Evolutionary conservation across 306 rosid genomes (phyloP), one percentile per base, ranked within the genome.

Genomic region (Ormosia emarginata): DNA sequence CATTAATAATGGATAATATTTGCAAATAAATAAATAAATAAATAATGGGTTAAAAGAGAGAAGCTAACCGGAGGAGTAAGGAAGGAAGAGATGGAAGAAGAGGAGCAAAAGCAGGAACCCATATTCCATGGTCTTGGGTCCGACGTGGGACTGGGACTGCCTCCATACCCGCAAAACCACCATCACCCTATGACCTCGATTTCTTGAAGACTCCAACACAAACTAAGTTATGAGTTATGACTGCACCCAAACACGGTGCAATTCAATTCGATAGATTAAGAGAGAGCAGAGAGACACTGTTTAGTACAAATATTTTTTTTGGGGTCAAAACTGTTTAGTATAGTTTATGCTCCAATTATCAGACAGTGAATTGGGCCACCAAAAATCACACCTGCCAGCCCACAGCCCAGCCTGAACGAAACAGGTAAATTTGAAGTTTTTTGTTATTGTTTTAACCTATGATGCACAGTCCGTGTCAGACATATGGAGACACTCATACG

Each of bases 81-180:
- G 88, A 47, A 91, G 58, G 78, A 79, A 56, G 12, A 82, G 81
- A 78, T 87, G 89, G 85, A 92, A 77, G 85, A 84, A 69, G 53
- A 94, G 53, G 81, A 92, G 83, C 11, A 79, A 65, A 29, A 90
- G 82, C 55, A 90, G 83, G 75, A 89, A 74, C 49, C 87, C 79
- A 71, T 39, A 66, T 58, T 88, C 86, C 87, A 89, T 81, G 53
- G 8, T 81, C 17, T 84, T 84, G 83, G 83, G 82, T 83, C 67
- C 36, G 24, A 75, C 67, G 8, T 55, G 52, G 53, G 24, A 64
- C 53, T 66, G 73, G 49, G 34, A 82, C 40, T 71, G 65, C 39
- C 61, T 83, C 86, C 84, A 69, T 69, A 58, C 69, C 71, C 80
- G 41, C 24, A 47, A 70, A 79, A 84, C 55, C 77, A 74, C 49